A percentile compares a stretch with the other conserved stretches of the same genome.
Evolutionary conservation across 257 asterid species (phyloP).

Genomic region (Solanum chilense): DNA sequence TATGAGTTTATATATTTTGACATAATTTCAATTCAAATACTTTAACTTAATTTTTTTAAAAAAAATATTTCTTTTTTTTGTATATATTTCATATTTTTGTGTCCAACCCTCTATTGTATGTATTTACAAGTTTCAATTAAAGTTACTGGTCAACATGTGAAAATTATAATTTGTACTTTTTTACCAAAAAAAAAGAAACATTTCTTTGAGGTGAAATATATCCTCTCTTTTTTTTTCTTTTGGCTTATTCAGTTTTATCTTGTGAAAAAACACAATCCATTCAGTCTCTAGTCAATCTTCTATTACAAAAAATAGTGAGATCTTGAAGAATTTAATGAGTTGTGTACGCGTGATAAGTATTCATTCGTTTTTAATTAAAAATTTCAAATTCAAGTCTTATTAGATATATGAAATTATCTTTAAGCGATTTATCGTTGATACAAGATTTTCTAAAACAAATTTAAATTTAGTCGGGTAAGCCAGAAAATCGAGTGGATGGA

Average conservation of each 20-base stretch:
- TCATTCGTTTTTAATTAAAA: too few species aligned
- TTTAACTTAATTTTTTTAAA: not conserved
- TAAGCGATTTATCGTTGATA: too few species aligned
- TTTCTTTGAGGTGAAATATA: not conserved
- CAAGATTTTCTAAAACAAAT: too few species aligned
- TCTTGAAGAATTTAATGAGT: not conserved
- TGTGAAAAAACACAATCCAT: constrained; percentile 1
- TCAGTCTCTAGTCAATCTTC: constrained; percentile 7
- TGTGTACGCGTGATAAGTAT: too few species aligned
- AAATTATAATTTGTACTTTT: not conserved
- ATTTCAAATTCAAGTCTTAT: too few species aligned
- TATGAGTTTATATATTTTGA: not conserved
- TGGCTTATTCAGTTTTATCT: not conserved
- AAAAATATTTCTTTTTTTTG: not conserved
- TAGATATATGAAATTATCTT: not conserved
- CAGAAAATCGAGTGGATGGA: not conserved
- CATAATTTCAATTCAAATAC: not conserved
- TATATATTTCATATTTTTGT: not conserved
- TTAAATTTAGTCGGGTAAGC: not conserved
- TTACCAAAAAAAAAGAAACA: not conserved
- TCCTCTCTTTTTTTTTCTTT: not conserved
- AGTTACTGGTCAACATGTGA: not conserved
- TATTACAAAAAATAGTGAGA: not conserved
- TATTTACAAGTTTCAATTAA: not conserved
- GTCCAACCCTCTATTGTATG: not conserved